Base-by-base conservation (phyloP, 805 yeast genomes). In the Cephaloascus albidus region DNA sequence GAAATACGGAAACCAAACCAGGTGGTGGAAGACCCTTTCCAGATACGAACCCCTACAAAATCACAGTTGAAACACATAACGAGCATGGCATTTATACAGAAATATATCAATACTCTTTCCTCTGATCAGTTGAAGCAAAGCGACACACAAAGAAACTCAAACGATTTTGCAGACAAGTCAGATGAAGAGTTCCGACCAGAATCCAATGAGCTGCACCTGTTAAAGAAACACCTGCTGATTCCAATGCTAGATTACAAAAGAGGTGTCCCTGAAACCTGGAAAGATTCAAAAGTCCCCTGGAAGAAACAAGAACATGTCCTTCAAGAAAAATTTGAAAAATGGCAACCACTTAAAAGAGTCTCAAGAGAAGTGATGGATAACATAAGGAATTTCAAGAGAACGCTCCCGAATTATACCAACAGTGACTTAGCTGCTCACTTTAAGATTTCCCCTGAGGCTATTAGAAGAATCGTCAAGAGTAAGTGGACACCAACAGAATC, bases 391-490 rank as follows among this genome's bases (percentile, higher is more conserved):
- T 49, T 87, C 36, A 82, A 77, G 48, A 58, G 57, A 12, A 62
- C 70, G 40, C 57, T 65, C 44, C 96, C 96, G 0, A 67, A 72
- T n/a, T 45, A 84, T 38, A 74, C 72, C 3, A 70, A 81, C 2
- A 61, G 63, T 3, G 81, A 76, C 34, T 54, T 89, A 4, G 81
- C 87, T 0, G 63, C 71, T 26, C 72, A 71, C 51, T 88, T 82
- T 58, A 64, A 72, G 37, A 70, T 86, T 4, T 82, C 93, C 1
- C 90, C 94, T 1, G 94, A 88, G 47, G 85, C 89, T 0, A 73
- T 88, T 2, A 65, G 95, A 42, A 72, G 95, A 45, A 86, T 89
- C 16, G 54, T 89, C 46, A 79, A 76, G 53, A 79, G 90, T 4
- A 76, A 70, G 31, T 89, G 95, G 94, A 59, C 55, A 15, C 95